Base-by-base conservation (phyloP, 805 yeast species). In the Starmerella sirachaensis region DNA sequence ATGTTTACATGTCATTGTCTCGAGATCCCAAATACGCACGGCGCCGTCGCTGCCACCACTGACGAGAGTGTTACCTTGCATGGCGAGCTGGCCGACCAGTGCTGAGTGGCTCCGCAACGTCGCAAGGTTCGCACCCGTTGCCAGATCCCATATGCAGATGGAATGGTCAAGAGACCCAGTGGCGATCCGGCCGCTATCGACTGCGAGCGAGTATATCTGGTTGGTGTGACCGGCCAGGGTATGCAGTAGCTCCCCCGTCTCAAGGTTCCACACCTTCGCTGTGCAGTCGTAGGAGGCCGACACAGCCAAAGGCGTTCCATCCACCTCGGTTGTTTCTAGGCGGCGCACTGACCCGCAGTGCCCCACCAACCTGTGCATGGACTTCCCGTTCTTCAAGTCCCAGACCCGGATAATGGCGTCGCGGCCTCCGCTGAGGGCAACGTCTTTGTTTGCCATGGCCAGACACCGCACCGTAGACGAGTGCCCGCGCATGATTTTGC, bases 161-260 rank as follows among this genome's bases (percentile, higher is more conserved):
- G 94, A 79, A 58, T 94, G 74, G 64, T 91, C 98, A 50, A 91
- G 70, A 9, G 95, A 85, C 30, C 97, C 97, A 10, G 96, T 94
- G 25, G 94, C 95, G 54, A 88, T 79, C 29, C 40, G 40, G 45
- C 74, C 68, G 52, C 72, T 72, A 58, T 84, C 91, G 39, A 94
- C 94, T 2, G 95, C 86, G 28, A 88, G 85, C 11, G 96, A 94
- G 40, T 82, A 71, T 12, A 91, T 94, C 41, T 84, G 78, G 50
- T 81, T 86, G 35, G 74, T 72, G 61, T 91, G 98, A 3, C 98
- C 98, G 25, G 80, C 64, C 54, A 88, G 82, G 0, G 95, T 84
- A 20, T 93, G 81, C 37, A 91, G 72, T 50, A 93, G 78, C 53
- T 76, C 78, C 18, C 98, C 98, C 0, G 88, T 79, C 46, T 82